Base-by-base conservation (phyloP, 2,329 filamentous ascomycete genomes). In the Xylaria sp. region DNA sequence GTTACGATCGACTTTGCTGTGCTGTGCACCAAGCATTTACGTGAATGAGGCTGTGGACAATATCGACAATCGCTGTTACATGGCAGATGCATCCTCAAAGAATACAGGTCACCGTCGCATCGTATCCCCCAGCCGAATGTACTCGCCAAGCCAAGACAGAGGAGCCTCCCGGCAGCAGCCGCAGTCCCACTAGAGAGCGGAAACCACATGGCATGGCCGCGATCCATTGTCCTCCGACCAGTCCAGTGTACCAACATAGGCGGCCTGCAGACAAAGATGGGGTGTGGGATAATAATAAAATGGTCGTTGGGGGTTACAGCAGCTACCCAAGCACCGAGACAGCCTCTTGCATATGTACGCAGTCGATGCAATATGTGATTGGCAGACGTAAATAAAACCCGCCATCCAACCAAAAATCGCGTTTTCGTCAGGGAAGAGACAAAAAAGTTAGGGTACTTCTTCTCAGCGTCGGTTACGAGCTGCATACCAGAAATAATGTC, bases 201-300 rank as follows among this genome's bases (percentile, higher is more conserved):
- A 62, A 67, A 61, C 63, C 67, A 69, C 64, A 69, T 67, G 64
- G 64, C 64, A 54, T 61, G 66, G 66, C 31, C 50, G 54, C 65
- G 42, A 59, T 39, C 56, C 58, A 53, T 62, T 50, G 51, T 61
- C 53, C 39, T 15, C 49, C 39, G 5, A 29, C 25, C 67, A 25
- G 15, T 20, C 39, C 13, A 22, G 17, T 15, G 20, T 20, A 54
- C 42, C 42, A 50, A 58, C 56, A 47, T 49, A 42, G 51, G 39
- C 51, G 38, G 61, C 59, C 59, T 63, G 63, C 66, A 58, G 61
- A 54, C 31, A 38, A 22, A 29, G 51, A 66, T 17, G 31, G 50
- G 47, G 54, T 45, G 53, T 54, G 63, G 50, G 59, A 56, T 38
- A 54, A 55, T 45, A 15, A 61, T 50, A 55, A 53, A 54, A 47